Evolutionary conservation across 805 yeast genomes (phyloP), one percentile per base, ranked within the genome.

Genomic region (Monosporozyma servazzii): DNA sequence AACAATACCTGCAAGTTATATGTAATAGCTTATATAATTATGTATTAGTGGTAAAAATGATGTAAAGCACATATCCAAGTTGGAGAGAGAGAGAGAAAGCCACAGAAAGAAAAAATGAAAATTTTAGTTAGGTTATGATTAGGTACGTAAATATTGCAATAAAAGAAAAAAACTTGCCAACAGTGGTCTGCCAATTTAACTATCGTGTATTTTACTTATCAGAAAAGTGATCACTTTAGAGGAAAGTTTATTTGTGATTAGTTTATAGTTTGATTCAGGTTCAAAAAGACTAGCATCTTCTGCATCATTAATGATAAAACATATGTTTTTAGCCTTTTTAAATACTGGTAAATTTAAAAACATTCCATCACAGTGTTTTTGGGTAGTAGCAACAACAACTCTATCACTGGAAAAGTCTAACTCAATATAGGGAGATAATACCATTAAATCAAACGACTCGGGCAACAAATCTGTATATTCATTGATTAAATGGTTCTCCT

Each of bases 401-500:
- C 20, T 15, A 18, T 25, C 11, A 15, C 44, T 44, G 15, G 29
- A 17, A 5, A 20, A 10, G 8, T 45, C 40, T 21, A 45, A 21
- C 23, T 29, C 37, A 7, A 47, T 29, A 31, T 11, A 36, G 5
- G 43, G 33, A 4, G 49, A 36, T n/a, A 47, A 7, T 15, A 47
- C 70, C 30, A 88, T 71, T 59, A 88, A 70, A 66, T 88, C 95
- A 40, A 77, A 60, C 5, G 54, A 50, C 3, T 48, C 23, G 4
- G 89, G 86, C 48, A 88, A 68, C 47, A 72, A 71, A 2, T 73
- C 54, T 55, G 77, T 82, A 66, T 88, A 88, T 44, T 76, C 81
- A 20, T 63, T 57, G 3, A 93, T 87, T 58, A 86, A 79, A 45
- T 71, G 75, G 37, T 74, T 76, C 49, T 74, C 74, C 3, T 69